Evolutionary conservation across 2,329 filamentous ascomycete species (phyloP).

Genomic region (Albifimbria verrucaria): DNA sequence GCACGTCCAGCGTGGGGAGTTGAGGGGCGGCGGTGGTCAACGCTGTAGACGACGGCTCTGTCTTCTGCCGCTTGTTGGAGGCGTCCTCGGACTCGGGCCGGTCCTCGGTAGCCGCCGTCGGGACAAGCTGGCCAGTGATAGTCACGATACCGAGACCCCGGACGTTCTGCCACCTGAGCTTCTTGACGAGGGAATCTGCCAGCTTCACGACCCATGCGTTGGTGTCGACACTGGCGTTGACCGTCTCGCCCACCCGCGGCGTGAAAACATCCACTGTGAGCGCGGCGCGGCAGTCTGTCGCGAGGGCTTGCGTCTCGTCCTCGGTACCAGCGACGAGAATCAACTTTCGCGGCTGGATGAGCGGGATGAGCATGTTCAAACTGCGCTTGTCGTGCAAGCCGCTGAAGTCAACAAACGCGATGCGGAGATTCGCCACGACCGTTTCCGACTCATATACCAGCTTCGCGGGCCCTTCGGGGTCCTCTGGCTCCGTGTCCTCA

Average conservation of each 20-base stretch:
- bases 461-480: conserved; percentile 67
- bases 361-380: conserved; percentile 88
- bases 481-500: conserved; percentile 52
- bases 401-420: conserved; percentile 88
- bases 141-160: conserved; percentile 87
- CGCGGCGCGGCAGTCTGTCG: conserved; percentile 73
- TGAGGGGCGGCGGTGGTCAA: conserved; percentile 20
- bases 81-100: conserved; percentile 42
- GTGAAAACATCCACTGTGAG: conserved; percentile 76
- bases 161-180: conserved; percentile 92
- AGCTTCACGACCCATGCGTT: conserved; percentile 96
- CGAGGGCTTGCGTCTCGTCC: conserved; percentile 75
- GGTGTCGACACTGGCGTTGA: conserved; percentile 94
- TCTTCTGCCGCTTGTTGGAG: conserved; percentile 49
- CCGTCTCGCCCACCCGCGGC: conserved; percentile 65
- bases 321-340: conserved; percentile 82
- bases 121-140: conserved; percentile 69
- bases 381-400: conserved; percentile 92
- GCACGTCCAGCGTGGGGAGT: conserved; percentile 50
- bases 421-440: conserved; percentile 67
- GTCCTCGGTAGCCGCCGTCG: conserved; percentile 42
- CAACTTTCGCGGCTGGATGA: conserved; percentile 90
- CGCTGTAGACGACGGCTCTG: conserved; percentile 28
- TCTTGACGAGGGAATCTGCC: conserved; percentile 78
- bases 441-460: conserved; percentile 61